Evolutionary conservation across 2,329 filamentous ascomycete genomes (phyloP).

Genomic region (Dactylellina drechsleri): DNA sequence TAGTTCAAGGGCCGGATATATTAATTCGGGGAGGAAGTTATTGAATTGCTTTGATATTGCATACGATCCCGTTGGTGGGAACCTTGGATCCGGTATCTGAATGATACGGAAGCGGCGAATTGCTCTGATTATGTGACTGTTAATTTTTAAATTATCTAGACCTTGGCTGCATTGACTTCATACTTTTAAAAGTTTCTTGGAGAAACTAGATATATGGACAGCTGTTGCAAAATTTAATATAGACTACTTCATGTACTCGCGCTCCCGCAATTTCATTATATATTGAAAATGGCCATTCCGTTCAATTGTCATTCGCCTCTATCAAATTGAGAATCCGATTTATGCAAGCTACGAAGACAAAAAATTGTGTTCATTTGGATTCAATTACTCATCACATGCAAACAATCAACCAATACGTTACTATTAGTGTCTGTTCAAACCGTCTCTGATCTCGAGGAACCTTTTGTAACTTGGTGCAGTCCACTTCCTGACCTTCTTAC

Average conservation of each 20-base stretch:
- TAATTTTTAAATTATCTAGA: not conserved
- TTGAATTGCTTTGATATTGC: conserved; percentile 44
- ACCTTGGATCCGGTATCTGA: conserved; percentile 33
- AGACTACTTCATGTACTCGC: no score
- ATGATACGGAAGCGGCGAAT: not conserved
- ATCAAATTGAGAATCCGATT: no score
- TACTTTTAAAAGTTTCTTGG: no score
- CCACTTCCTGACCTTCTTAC: conserved; percentile 66
- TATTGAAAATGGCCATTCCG: no score
- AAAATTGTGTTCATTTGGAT: no score
- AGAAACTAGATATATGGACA: no score
- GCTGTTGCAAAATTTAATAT: no score
- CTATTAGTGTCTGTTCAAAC: conserved; percentile 54
- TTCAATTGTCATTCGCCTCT: no score
- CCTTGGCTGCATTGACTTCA: no score
- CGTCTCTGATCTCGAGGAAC: conserved; percentile 66
- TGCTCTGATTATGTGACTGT: conserved; percentile 28
- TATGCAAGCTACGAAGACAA: no score
- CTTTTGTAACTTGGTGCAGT: conserved; percentile 65
- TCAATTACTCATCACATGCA: no score
- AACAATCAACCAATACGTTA: not conserved
- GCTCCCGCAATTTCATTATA: no score
- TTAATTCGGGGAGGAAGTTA: conserved; percentile 43
- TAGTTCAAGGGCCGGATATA: conserved; percentile 29
- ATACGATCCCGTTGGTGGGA: conserved; percentile 42